Percentiles rank a stretch among this genome's conserved stretches.
Conservation (phyloP, 345 rosid genomes). For the Atalantia buxifolia region DNA sequence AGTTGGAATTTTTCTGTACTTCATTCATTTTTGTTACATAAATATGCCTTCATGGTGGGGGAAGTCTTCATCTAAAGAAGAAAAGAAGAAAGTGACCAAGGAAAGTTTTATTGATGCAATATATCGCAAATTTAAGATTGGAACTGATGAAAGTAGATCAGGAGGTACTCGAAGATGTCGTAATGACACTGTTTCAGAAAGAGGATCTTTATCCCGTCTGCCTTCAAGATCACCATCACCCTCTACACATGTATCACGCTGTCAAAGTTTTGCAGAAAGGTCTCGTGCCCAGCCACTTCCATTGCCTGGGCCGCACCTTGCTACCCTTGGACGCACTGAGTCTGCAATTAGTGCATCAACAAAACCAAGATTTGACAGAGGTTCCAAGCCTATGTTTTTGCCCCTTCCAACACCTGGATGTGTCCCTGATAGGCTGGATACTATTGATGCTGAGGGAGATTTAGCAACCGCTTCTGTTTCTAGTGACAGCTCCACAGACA, state of each 20-base stretch:
- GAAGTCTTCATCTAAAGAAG: constrained; percentile 64
- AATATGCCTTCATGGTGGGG: constrained; percentile 77
- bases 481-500: constrained; percentile 62
- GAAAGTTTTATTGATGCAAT: constrained; percentile 67
- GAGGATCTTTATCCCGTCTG: constrained; percentile 61
- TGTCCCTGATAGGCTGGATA: constrained; percentile 43
- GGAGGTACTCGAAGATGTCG: constrained; percentile 45
- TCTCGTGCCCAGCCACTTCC: constrained; percentile 83
- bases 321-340: constrained; percentile 38
- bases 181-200: constrained; percentile 52
- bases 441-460: constrained; percentile 50
- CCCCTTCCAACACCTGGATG: constrained; percentile 67
- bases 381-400: constrained; percentile 39
- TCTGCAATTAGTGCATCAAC: constrained; percentile 43
- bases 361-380: constrained; percentile 46
- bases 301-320: constrained; percentile 50
- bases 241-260: constrained; percentile 62
- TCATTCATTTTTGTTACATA: not conserved
- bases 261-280: constrained; percentile 83
- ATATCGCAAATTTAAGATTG: constrained; percentile 54
- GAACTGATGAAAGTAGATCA: constrained; percentile 55
- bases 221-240: constrained; percentile 78
- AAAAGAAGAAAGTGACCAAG: constrained; percentile 69
- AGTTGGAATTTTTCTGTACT: constrained; percentile 17
- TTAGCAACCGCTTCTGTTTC: constrained; percentile 62